These are phyloP conservation scores for Penicillium rolfsii DNA, from an alignment of 2,329 filamentous ascomycete species.

Conservation along the genomic window DNA sequence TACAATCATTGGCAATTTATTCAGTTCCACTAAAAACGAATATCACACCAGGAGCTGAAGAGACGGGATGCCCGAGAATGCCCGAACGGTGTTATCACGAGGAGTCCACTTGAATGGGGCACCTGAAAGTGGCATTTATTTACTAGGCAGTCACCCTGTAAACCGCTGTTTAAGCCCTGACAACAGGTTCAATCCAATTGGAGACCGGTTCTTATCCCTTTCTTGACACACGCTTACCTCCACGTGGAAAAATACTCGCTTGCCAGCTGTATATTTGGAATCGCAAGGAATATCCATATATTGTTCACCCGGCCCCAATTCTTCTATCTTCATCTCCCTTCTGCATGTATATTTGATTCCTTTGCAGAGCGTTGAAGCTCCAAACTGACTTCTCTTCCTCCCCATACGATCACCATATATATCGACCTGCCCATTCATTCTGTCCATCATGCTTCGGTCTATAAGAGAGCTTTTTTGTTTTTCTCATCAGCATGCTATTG, in stretches of 20 bases:
- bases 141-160: background rate
- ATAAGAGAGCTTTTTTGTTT: constrained; percentile 27
- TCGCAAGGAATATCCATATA: background rate
- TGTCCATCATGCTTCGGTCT: constrained; percentile 16
- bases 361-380: background rate
- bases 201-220: background rate
- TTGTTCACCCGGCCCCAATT: background rate
- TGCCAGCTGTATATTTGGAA: background rate
- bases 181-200: background rate
- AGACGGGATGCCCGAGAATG: constrained; percentile 4
- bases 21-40: background rate
- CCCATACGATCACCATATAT: background rate
- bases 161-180: constrained; percentile 10
- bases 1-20: background rate
- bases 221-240: background rate
- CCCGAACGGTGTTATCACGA: background rate
- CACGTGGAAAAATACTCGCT: background rate
- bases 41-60: background rate
- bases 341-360: background rate
- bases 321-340: background rate
- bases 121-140: background rate
- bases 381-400: background rate
- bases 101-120: background rate
- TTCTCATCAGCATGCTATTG: constrained; percentile 11
- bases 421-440: background rate